Percentiles rank a stretch among this genome's conserved stretches.
phyloP scores from a whole-genome alignment of 164 flowering plant species.

The Platanus orientalis region DNA sequence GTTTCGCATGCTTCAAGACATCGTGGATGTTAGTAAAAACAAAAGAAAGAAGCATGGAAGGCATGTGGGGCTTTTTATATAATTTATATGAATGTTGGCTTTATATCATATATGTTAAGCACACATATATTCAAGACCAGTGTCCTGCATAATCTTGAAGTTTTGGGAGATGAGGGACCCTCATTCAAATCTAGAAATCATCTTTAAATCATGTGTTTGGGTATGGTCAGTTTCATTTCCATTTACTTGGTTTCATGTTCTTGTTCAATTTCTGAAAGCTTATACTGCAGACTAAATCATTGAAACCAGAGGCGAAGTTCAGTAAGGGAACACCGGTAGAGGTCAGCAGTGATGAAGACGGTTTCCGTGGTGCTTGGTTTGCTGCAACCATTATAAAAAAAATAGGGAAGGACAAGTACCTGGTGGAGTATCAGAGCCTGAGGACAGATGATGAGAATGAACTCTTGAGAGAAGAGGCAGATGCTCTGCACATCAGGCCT shows the following conservation, averaged over 20 bases:
- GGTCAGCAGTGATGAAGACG: conserved; percentile 83
- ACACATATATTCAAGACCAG: no score
- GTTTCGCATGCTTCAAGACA: no score
- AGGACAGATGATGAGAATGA: conserved; percentile 56
- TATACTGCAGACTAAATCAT: conserved; percentile 8
- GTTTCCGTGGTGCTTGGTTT: conserved; percentile 76
- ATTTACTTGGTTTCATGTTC: background rate
- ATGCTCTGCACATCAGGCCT: conserved; percentile 55
- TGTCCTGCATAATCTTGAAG: background rate
- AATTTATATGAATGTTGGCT: no score
- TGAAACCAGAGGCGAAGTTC: conserved; percentile 16
- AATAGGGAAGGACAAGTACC: conserved; percentile 32
- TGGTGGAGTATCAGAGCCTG: conserved; percentile 55
- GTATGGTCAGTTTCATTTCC: background rate
- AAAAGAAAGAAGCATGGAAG: no score
- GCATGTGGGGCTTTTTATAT: no score
- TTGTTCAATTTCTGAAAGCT: background rate
- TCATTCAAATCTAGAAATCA: background rate
- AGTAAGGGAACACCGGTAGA: conserved; percentile 51
- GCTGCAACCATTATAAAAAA: conserved; percentile 46
- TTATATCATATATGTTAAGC: no score
- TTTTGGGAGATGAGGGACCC: no score
- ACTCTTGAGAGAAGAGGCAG: conserved; percentile 53
- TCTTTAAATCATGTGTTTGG: no score
- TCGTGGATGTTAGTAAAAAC: no score